phyloP scores from a whole-genome alignment of 805 yeast genomes.

The Candida tammaniensis region DNA sequence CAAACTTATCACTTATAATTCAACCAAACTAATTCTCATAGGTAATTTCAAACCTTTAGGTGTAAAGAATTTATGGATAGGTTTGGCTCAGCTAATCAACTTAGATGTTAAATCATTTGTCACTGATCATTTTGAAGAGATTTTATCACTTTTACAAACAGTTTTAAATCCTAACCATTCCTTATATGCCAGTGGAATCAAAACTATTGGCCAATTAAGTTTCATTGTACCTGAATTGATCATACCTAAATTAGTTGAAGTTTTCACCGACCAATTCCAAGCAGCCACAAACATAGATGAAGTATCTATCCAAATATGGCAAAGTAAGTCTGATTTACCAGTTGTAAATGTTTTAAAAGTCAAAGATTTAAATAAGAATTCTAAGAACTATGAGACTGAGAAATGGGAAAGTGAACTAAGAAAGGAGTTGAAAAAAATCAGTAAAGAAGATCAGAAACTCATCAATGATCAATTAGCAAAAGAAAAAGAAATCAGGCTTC shows the following conservation, averaged over 20 bases:
- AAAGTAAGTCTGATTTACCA: slow-evolving; percentile 62
- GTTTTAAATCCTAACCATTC: slow-evolving; percentile 3
- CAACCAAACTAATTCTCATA: slow-evolving; percentile 22
- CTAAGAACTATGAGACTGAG: slow-evolving; percentile 79
- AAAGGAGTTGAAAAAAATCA: slow-evolving; percentile 67
- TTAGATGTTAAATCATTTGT: slow-evolving; percentile 66
- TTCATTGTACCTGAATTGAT: slow-evolving; percentile 60
- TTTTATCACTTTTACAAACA: slow-evolving; percentile 16
- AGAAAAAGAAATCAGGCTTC: slow-evolving; percentile 56
- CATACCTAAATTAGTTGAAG: slow-evolving; percentile 47
- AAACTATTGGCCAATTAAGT: slow-evolving; percentile 46
- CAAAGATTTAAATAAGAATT: slow-evolving; percentile 56
- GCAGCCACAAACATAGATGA: slow-evolving; percentile 41
- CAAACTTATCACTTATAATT: slow-evolving; percentile 3
- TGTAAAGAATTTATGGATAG: slow-evolving; percentile 70
- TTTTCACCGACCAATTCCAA: slow-evolving; percentile 44
- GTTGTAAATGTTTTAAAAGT: slow-evolving; percentile 49
- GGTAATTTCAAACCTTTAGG: slow-evolving; percentile 27
- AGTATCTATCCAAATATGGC: slow-evolving; percentile 61
- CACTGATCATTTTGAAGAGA: slow-evolving; percentile 17
- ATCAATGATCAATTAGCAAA: slow-evolving; percentile 61
- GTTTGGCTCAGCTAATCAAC: slow-evolving; percentile 54
- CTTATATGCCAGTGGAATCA: slow-evolving; percentile 25
- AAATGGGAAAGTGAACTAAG: slow-evolving; percentile 89
- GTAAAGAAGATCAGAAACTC: slow-evolving; percentile 71